Percentiles rank a stretch among this genome's conserved stretches.
Evolutionary conservation across 352 stramenopile species (phyloP).

Genomic region (Phytophthora capsici): DNA sequence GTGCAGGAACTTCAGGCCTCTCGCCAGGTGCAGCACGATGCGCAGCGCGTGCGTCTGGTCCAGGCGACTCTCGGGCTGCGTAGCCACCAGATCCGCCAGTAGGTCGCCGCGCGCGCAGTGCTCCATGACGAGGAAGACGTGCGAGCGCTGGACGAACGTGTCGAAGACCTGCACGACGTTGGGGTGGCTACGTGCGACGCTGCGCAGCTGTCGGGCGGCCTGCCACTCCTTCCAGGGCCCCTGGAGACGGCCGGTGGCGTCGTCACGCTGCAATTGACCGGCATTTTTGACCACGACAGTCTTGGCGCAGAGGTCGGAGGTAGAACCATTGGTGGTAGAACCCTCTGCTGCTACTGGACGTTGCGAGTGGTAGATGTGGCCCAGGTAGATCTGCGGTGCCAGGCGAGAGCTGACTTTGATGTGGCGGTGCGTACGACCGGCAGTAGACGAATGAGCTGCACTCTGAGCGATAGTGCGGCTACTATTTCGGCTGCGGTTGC

Average conservation of each 20-base stretch:
- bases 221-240: slow-evolving; percentile 42
- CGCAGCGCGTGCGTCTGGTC: slow-evolving; percentile 32
- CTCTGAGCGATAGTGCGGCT: neutral
- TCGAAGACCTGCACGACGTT: slow-evolving; percentile 50
- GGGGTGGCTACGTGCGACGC: slow-evolving; percentile 22
- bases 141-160: slow-evolving; percentile 42
- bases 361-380: slow-evolving; percentile 19
- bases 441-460: neutral
- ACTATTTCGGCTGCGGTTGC: slow-evolving; percentile 6
- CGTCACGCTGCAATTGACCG: slow-evolving; percentile 28
- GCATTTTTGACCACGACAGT: slow-evolving; percentile 40
- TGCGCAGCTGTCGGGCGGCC: slow-evolving; percentile 26
- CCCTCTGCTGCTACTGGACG: neutral
- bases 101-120: slow-evolving; percentile 61
- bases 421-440: slow-evolving; percentile 10
- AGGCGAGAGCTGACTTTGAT: slow-evolving; percentile 42
- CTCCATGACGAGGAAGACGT: slow-evolving; percentile 61
- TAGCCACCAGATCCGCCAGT: slow-evolving; percentile 37
- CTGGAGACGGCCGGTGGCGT: slow-evolving; percentile 10
- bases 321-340: too few relatives aligned
- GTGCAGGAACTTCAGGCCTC: slow-evolving; percentile 41
- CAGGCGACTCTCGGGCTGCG: slow-evolving; percentile 35
- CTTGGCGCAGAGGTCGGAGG: neutral
- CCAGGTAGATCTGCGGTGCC: slow-evolving; percentile 40
- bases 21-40: slow-evolving; percentile 39